Conservation (phyloP, 2,329 filamentous ascomycete species). For the Endocalyx cinctus region DNA sequence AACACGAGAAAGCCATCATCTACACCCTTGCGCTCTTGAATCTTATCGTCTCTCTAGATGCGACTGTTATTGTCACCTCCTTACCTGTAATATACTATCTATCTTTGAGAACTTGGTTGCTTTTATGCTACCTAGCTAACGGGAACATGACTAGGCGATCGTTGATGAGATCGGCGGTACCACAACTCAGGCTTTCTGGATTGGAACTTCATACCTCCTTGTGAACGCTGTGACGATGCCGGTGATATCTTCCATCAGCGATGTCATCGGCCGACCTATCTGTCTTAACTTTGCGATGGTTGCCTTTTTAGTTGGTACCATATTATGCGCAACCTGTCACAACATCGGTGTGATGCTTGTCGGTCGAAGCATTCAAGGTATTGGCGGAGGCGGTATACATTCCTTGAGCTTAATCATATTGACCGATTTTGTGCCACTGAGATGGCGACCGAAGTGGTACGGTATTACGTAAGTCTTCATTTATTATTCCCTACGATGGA, state of each 20-base stretch:
- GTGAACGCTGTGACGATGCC: slow-evolving; percentile 25
- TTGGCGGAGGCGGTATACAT: slow-evolving; percentile 38
- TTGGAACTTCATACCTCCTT: slow-evolving; percentile 25
- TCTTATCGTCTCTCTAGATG: slow-evolving; percentile 19
- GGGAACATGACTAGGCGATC: slow-evolving; percentile 12
- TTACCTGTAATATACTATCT: slow-evolving; percentile 9
- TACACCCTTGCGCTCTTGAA: slow-evolving; percentile 19
- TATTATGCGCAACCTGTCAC: slow-evolving; percentile 32
- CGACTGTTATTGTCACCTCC: slow-evolving; percentile 18
- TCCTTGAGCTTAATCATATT: slow-evolving; percentile 36
- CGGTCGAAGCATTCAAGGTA: slow-evolving; percentile 35
- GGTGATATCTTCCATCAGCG: slow-evolving; percentile 26
- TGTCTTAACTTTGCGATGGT: slow-evolving; percentile 28
- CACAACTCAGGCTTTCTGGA: slow-evolving; percentile 23
- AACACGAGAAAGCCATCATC: slow-evolving; percentile 19
- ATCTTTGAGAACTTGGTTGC: neutral
- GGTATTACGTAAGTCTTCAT: slow-evolving; percentile 32
- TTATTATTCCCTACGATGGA: too few relatives aligned
- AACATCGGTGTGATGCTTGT: slow-evolving; percentile 29
- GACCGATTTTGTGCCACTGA: slow-evolving; percentile 37
- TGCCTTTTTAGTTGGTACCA: slow-evolving; percentile 39
- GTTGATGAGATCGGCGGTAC: slow-evolving; percentile 14
- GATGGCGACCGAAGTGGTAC: slow-evolving; percentile 37
- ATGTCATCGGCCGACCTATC: slow-evolving; percentile 30
- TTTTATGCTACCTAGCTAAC: neutral